Base-by-base conservation (phyloP, 805 yeast species). In the Candida ipomoeae region DNA sequence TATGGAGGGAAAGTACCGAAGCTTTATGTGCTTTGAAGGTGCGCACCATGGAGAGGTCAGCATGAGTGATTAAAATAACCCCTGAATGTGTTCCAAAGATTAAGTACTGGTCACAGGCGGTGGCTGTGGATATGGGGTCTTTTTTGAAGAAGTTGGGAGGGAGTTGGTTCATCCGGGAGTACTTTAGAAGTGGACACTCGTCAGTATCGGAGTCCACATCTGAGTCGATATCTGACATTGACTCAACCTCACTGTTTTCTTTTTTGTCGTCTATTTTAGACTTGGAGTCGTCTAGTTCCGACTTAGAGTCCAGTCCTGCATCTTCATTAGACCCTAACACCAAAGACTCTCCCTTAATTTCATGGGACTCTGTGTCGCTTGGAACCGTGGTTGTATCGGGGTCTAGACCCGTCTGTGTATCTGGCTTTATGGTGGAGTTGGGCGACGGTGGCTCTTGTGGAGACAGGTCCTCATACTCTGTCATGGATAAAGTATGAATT, bases 41-140 rank as follows among this genome's bases (percentile, higher is more conserved):
- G 36, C 96, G 75, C 1, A 90, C 69, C 0, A 84, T 66, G 6
- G 77, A 68, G 55, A 86, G 77, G 35, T 82, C 82, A 0, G 89
- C 76, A 8, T 73, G 71, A 1, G 87, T 77, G 14, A 92, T 66
- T 57, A 88, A 90, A 1, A 92, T 66, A 2, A 87, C 68, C 0
- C 98, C 98, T 0, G 94, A 81, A 57, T 94, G 97, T 0, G 97
- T 89, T 0, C 95, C 98, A 71, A 89, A 87, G 10, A 87, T 81
- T 53, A 85, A 81, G 35, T 85, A 74, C 1, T 73, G 65, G 2
- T 84, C 86, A 48, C 78, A 77, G 50, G 87, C 79, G 15, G 74
- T 68, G 53, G 86, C 81, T 0, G 89, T 70, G 2, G 97, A 88
- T 0, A 94, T 79, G 0, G 95, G 85, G 62, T 94, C 97, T 43